Percentiles rank a stretch among this genome's conserved stretches.
Evolutionary conservation across 1,139 yeast genomes (phyloP).

Genomic region (Saccharomyces hybrid): DNA sequence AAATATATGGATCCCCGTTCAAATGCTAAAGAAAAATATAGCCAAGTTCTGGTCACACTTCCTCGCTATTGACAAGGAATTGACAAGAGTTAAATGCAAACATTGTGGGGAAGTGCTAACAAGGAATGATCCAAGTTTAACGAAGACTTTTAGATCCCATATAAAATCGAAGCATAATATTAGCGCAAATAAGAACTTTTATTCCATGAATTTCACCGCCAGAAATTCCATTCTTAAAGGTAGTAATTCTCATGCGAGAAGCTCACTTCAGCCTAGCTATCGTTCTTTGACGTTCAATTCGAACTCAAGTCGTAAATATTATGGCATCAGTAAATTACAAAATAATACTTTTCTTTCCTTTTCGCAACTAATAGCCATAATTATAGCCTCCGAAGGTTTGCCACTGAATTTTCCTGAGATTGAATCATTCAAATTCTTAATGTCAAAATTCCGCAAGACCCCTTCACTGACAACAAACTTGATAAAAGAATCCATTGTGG

Average conservation of each 20-base stretch:
- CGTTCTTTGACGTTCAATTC: background rate
- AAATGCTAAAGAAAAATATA: constrained; percentile 9
- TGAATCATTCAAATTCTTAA: background rate
- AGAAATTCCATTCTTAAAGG: background rate
- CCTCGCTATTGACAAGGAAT: constrained; percentile 5
- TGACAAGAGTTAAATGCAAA: constrained; percentile 12
- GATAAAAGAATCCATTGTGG: background rate
- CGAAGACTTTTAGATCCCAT: constrained; percentile 10
- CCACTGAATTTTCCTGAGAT: background rate
- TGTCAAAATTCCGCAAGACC: background rate
- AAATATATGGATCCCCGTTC: constrained; percentile 14
- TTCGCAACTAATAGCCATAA: background rate
- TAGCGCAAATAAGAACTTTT: constrained; percentile 8
- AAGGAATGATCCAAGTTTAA: constrained; percentile 2
- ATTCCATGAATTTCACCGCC: background rate
- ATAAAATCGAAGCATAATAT: constrained; percentile 9
- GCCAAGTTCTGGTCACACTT: constrained; percentile 15
- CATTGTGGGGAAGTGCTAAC: constrained; percentile 13
- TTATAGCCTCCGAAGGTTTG: background rate
- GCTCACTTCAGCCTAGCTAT: background rate
- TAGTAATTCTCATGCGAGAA: background rate
- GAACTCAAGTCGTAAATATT: background rate
- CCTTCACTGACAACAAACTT: background rate
- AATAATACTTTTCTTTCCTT: background rate
- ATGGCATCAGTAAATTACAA: background rate